Percentiles rank a stretch among this genome's conserved stretches.
phyloP scores from a whole-genome alignment of 1,139 yeast species.

The Torulaspora globosa region DNA sequence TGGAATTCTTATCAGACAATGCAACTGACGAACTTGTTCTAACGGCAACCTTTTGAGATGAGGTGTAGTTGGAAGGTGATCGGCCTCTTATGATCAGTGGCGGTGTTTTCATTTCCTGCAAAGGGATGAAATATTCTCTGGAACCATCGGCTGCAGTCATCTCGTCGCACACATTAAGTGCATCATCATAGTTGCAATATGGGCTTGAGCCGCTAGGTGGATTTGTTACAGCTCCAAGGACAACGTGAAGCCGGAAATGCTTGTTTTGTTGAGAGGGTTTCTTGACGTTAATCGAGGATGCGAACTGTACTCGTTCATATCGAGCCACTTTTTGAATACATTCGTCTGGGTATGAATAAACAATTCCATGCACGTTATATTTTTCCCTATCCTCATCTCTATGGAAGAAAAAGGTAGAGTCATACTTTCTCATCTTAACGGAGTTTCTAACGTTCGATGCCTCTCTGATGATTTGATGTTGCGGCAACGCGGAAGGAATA shows the following conservation, averaged over 20 bases:
- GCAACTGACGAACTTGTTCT: constrained; percentile 9
- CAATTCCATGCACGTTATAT: constrained; percentile 22
- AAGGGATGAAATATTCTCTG: constrained; percentile 28
- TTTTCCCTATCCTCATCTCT: constrained; percentile 26
- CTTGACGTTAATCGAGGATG: constrained; percentile 56
- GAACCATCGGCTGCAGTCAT: constrained; percentile 11
- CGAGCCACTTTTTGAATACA: constrained; percentile 58
- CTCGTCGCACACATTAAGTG: constrained; percentile 10
- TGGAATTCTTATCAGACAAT: constrained; percentile 3
- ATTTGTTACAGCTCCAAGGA: constrained; percentile 50
- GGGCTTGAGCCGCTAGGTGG: constrained; percentile 13
- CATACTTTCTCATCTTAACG: constrained; percentile 50
- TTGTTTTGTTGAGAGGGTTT: constrained; percentile 45
- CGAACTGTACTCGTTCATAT: constrained; percentile 65
- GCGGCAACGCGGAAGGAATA: constrained; percentile 55
- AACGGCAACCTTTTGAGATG: constrained; percentile 17
- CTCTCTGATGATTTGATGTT: constrained; percentile 53
- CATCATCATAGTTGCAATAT: background rate
- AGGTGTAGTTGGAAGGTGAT: constrained; percentile 57
- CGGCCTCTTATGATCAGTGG: constrained; percentile 64
- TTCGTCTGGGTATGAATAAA: constrained; percentile 43
- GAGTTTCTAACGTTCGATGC: constrained; percentile 58
- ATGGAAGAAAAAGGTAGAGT: constrained; percentile 50
- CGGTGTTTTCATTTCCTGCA: constrained; percentile 50
- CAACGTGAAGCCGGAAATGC: constrained; percentile 52